Percentiles rank a stretch among this genome's conserved stretches.
Evolutionary conservation across 2,329 filamentous ascomycete species (phyloP).

Genomic region (Monilinia vaccinii-corymbosi): DNA sequence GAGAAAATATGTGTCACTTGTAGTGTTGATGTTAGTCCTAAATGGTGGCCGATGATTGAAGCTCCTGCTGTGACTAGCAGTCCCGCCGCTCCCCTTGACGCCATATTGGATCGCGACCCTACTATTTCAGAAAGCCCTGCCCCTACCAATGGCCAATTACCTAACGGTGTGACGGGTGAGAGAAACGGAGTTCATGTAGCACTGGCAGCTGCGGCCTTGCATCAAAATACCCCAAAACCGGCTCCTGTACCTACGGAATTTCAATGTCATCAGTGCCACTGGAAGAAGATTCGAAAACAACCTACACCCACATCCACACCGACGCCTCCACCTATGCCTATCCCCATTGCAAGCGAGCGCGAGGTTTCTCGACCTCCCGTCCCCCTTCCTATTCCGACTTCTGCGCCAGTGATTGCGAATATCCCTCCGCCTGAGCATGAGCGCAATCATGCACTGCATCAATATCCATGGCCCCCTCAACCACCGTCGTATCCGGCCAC

Average conservation of each 20-base stretch:
- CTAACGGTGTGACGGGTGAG: constrained; percentile 12
- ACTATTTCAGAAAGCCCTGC: neutral
- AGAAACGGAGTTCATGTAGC: constrained; percentile 22
- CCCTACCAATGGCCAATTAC: constrained; percentile 13
- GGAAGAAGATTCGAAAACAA: constrained; percentile 37
- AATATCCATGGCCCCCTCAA: constrained; percentile 28
- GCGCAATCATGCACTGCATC: constrained; percentile 13
- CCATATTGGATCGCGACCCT: neutral
- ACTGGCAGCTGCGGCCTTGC: constrained; percentile 28
- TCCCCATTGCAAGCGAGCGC: neutral
- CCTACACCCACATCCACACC: constrained; percentile 18
- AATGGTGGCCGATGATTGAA: constrained; percentile 48
- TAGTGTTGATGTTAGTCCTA: constrained; percentile 62
- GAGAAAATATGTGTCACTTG: constrained; percentile 55
- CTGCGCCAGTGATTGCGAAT: constrained; percentile 14
- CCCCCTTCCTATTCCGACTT: constrained; percentile 21
- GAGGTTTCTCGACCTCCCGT: constrained; percentile 2
- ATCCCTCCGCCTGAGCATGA: constrained; percentile 27
- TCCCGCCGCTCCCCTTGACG: neutral
- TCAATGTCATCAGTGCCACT: constrained; percentile 68
- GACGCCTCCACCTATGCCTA: constrained; percentile 10
- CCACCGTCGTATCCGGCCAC: constrained; percentile 34
- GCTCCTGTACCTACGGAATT: constrained; percentile 37
- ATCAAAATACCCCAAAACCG: constrained; percentile 22
- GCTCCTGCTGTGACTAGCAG: neutral